Evolutionary conservation across 139 green algal species (phyloP), one percentile per base, ranked within the genome.

Genomic region (Micractinium sp.): DNA sequence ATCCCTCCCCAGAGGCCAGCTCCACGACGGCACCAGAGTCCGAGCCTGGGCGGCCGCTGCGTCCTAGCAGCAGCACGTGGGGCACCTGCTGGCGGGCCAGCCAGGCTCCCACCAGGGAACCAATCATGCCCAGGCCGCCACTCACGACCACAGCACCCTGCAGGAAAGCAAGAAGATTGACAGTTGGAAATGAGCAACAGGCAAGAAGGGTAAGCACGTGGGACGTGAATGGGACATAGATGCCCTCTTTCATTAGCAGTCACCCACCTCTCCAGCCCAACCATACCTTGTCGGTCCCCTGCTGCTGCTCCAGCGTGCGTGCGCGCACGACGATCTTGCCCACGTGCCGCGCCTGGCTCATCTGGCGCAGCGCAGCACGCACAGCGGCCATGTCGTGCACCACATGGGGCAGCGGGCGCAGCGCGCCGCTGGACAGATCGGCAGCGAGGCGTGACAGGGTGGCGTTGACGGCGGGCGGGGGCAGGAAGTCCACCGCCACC

Each of bases 401-500:
- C 3, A 91, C 82, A 19, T 85, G 73, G 20, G 88, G 93, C 78
- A 98, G 90, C 1, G 95, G 95, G 15, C 23, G n/a, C 13, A 97
- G 25, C 9, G 18, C 39, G 31, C 93, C 93, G 5, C 88, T 92
- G 14, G 95, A 85, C 74, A 90, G 67, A n/a, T 91, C 82, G 13
- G 71, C 61, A 56, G 90, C 85, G 7, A 94, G 66, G 27, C 87
- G 85, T 25, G 15, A 23, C 69, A 97, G 84, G 63, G 89, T 78
- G 29, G 81, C 13, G 18, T 91, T 61, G 80, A 98, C 88, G 7
- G 92, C 91, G 3, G 85, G 7, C 19, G 92, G 90, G 2, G 97
- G 94, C 88, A 99, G 89, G 93, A 99, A 98, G 94, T 99, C 97
- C 7, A 99, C 92, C 1, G 97, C 97, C 25, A 99, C 89, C 77